Evolutionary conservation across 164 flowering plant species (phyloP).

Genomic region (Malania oleifera): DNA sequence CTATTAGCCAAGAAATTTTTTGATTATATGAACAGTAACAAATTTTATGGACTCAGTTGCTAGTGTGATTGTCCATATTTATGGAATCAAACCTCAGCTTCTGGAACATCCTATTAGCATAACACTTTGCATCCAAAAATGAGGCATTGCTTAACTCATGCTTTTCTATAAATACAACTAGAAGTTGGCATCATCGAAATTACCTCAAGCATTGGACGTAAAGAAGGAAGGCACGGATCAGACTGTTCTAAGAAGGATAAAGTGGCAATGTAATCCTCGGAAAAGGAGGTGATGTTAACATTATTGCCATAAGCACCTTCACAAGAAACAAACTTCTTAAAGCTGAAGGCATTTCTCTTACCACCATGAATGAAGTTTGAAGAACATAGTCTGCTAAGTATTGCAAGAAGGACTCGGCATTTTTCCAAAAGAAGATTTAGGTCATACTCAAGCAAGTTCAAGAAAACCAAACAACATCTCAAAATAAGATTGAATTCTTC

Average conservation of each 20-base stretch:
- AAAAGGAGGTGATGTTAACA: constrained; percentile 17
- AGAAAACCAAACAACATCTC: constrained; percentile 51
- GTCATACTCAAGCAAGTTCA: constrained; percentile 32
- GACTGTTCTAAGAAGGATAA: constrained; percentile 22
- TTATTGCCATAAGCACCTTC: constrained; percentile 14
- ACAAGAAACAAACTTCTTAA: constrained; percentile 26
- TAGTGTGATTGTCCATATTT: neutral
- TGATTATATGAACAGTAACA: neutral
- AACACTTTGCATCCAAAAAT: neutral
- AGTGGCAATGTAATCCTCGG: constrained; percentile 34
- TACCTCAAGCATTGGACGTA: constrained; percentile 61
- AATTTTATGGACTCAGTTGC: neutral
- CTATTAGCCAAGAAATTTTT: neutral
- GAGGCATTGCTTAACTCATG: neutral
- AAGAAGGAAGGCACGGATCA: constrained; percentile 19
- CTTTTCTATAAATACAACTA: neutral
- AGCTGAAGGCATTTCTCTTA: constrained; percentile 14
- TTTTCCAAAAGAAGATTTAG: constrained; percentile 28
- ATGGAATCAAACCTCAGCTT: neutral
- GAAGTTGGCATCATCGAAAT: neutral
- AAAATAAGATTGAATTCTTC: constrained; percentile 38
- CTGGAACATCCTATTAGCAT: neutral
- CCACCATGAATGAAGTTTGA: constrained; percentile 8
- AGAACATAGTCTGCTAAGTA: constrained; percentile 19
- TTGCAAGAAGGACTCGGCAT: constrained; percentile 19